Evolutionary conservation across 2,329 filamentous ascomycete species (phyloP), one percentile per base, ranked within the genome.

Genomic region (Sclerotinia minor): DNA sequence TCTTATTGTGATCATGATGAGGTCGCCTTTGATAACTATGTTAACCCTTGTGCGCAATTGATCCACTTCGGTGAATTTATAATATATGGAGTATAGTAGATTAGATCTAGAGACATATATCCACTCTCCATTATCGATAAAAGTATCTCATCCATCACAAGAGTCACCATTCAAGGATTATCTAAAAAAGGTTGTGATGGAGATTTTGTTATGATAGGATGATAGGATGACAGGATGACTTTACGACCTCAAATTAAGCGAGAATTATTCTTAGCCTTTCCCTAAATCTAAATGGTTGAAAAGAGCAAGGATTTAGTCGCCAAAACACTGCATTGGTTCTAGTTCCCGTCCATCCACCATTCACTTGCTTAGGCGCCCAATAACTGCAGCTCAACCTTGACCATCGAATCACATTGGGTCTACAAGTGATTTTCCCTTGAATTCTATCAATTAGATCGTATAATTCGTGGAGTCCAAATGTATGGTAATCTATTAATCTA

Each of bases 291-390:
- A 69, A 49, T 60, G 52, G 68, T 45, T 65, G 35, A 11, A 45
- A 24, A 11, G 13, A 52, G 41, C 71, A 54, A 64, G 70, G 68
- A 69, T 71, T 67, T 73, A 72, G 66, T 69, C 68, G 68, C 70
- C 67, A 65, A 41, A 65, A 8, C 35, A 67, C 68, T 41, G 38
- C 26, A 72, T 68, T 45, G 32, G 38, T 35, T 60, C 50, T 71
- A 68, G 67, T 52, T 69, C 47, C 69, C 70, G 68, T 64, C 63
- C 26, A 32, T 50, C n/a, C 29, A 29, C 17, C 38, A 60, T 47
- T 60, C 52, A 60, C 45, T 50, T 70, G 61, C 67, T 54, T 73
- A 72, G 65, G 70, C 72, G 71, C 69, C 70, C 68, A 64, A 50
- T 68, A 60, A 44, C 61, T 64, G 49, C 49, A 64, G 49, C 24